phyloP scores from a whole-genome alignment of 2,329 filamentous ascomycete species.

The Aspergillus oerlinghausenensis region DNA sequence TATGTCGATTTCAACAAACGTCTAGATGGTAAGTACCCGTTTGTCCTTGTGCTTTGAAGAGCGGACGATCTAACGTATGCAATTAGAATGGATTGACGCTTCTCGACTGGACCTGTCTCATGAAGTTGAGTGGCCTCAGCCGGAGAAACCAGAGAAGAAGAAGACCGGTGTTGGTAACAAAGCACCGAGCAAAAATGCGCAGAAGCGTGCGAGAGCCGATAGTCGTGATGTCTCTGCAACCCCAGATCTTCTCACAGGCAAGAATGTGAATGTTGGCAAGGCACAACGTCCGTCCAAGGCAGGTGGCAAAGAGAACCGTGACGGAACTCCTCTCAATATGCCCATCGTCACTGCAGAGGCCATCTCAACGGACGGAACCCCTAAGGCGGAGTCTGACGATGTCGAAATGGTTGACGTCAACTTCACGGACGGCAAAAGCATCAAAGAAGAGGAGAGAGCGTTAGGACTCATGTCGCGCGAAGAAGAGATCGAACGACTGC shows the following conservation, averaged over 20 bases:
- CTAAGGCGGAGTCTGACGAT: constrained; percentile 37
- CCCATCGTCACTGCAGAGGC: constrained; percentile 31
- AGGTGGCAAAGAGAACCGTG: constrained; percentile 57
- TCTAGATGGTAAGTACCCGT: constrained; percentile 48
- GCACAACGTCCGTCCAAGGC: constrained; percentile 50
- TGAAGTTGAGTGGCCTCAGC: constrained; percentile 94
- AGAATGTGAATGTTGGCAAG: constrained; percentile 45
- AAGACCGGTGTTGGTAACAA: constrained; percentile 60
- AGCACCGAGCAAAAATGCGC: constrained; percentile 53
- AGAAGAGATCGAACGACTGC: constrained; percentile 92
- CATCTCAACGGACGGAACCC: constrained; percentile 37
- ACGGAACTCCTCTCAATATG: constrained; percentile 33
- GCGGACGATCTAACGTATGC: constrained; percentile 31
- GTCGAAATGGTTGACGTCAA: constrained; percentile 41
- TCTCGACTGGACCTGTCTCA: constrained; percentile 78
- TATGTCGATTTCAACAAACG: constrained; percentile 98
- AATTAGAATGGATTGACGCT: constrained; percentile 78
- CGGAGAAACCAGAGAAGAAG: constrained; percentile 82
- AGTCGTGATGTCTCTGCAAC: constrained; percentile 55
- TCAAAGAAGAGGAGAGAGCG: constrained; percentile 37
- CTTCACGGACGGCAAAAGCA: constrained; percentile 24
- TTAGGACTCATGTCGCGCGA: constrained; percentile 56
- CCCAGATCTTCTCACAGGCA: constrained; percentile 47
- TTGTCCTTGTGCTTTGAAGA: not conserved
- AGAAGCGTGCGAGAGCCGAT: constrained; percentile 48